Conservation (phyloP, 352 stramenopile species). For the Phytophthora pistaciae region DNA sequence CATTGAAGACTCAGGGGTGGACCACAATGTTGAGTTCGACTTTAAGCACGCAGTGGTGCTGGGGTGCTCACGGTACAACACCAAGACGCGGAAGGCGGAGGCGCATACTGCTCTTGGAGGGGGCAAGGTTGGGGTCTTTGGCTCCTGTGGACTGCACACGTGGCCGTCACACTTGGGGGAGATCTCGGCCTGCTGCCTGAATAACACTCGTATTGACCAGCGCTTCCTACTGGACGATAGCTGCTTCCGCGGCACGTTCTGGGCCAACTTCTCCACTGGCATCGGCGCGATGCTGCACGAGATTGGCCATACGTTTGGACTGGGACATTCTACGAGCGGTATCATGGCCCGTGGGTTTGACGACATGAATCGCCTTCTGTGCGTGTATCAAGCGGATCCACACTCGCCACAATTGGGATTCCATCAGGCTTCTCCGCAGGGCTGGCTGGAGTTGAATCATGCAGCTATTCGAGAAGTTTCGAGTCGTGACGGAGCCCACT, state of each 20-base stretch:
- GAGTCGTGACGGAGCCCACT: conserved; percentile 49
- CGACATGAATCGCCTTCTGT: conserved; percentile 74
- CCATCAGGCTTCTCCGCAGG: conserved; percentile 18
- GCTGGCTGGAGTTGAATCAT: conserved; percentile 54
- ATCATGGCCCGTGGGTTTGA: conserved; percentile 83
- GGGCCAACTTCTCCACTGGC: conserved; percentile 72
- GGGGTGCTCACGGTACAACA: conserved; percentile 72
- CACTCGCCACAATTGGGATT: conserved; percentile 27
- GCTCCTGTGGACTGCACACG: conserved; percentile 71
- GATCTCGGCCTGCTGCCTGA: conserved; percentile 57
- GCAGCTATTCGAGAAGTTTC: conserved; percentile 42
- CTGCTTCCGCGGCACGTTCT: conserved; percentile 62
- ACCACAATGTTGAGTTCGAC: conserved; percentile 37
- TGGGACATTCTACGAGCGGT: conserved; percentile 61
- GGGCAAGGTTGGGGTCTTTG: conserved; percentile 68
- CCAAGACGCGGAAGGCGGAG: conserved; percentile 51
- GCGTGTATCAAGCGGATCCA: conserved; percentile 47
- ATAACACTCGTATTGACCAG: conserved; percentile 68
- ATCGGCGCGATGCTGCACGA: conserved; percentile 77
- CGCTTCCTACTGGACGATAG: conserved; percentile 65
- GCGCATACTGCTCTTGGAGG: conserved; percentile 70
- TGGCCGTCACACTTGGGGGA: conserved; percentile 63
- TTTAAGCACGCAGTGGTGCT: conserved; percentile 82
- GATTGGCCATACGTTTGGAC: conserved; percentile 66
- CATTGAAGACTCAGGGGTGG: conserved; percentile 48